Evolutionary conservation across 2,329 filamentous ascomycete species (phyloP), one percentile per base, ranked within the genome.

Genomic region (Paecilomyces niveus): DNA sequence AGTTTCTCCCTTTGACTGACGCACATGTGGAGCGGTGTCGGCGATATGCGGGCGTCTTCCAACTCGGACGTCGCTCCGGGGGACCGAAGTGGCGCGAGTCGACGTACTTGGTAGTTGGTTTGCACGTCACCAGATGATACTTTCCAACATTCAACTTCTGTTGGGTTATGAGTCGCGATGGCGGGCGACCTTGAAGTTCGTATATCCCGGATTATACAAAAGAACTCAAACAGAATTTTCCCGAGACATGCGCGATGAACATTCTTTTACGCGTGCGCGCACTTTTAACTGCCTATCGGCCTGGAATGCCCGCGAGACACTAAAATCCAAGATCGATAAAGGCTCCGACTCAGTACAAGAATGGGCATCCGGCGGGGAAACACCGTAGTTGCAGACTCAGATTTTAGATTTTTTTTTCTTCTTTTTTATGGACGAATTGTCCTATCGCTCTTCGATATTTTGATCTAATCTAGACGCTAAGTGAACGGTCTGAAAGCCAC

Each of bases 1-100:
- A 49, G 39, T 31, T 58, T 33, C 39, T 9, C 51, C 57, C 49
- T 49, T 57, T 59, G 52, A 31, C 51, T 53, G 29, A 32, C 35
- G 31, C 54, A 24, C 54, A 5, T 39, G 31, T 55, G 54, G 21
- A 24, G 10, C 54, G 24, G 54, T 18, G 18, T 55, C 54, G 54
- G 54, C 33, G 50, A 24, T 15, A 52, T 24, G 50, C 50, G 21
- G 22, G 22, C 22, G 21, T 8, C 50, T 21, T 45, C 39, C 3
- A 45, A 18, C 39, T 45, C 39, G 39, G 39, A 45, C 15, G 39
- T 45, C 39, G 39, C 39, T 45, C 39, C 39, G 39, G 39, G n/a
- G 39, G 15, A 45, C 39, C 39, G n/a, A 45, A 45, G 39, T 45
- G 39, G 39, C 39, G 39, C 39, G 6, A 18, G n/a, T 18, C 6